phyloP scores from a whole-genome alignment of 2,329 filamentous ascomycete genomes.

The Ophiostoma tasmaniense region DNA sequence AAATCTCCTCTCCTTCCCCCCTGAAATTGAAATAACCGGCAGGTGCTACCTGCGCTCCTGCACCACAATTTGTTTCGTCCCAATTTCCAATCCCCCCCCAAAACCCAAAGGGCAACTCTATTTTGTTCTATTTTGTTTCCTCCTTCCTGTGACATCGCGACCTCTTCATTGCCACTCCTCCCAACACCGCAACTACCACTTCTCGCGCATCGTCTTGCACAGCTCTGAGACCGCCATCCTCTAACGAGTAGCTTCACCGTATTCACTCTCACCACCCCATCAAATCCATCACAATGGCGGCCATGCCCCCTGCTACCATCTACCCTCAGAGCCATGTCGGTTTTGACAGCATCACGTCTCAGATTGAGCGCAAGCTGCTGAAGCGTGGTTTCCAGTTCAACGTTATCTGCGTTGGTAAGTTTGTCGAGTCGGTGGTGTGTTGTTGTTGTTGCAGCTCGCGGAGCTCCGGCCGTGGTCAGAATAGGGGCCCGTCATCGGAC shows the following conservation, averaged over 20 bases:
- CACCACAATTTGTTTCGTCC: constrained; percentile 18
- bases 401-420: constrained; percentile 87
- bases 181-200: neutral
- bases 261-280: neutral
- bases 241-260: neutral
- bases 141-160: constrained; percentile 16
- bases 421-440: neutral
- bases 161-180: constrained; percentile 5
- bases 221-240: neutral
- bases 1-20: constrained; percentile 15
- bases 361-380: constrained; percentile 98
- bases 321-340: constrained; percentile 97
- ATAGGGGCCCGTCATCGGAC: neutral
- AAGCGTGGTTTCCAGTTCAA: constrained; percentile 99
- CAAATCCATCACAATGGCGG: constrained; percentile 37
- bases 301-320: constrained; percentile 62
- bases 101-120: constrained; percentile 10
- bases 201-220: neutral
- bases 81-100: constrained; percentile 16
- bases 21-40: constrained; percentile 14
- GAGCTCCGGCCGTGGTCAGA: neutral
- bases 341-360: constrained; percentile 99
- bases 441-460: neutral
- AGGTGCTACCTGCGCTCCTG: constrained; percentile 14
- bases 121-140: constrained; percentile 15